These are phyloP conservation scores for Bolboschoenus planiculmis DNA, from an alignment of 176 grass and related monocot genomes.

Conservation along the genomic window DNA sequence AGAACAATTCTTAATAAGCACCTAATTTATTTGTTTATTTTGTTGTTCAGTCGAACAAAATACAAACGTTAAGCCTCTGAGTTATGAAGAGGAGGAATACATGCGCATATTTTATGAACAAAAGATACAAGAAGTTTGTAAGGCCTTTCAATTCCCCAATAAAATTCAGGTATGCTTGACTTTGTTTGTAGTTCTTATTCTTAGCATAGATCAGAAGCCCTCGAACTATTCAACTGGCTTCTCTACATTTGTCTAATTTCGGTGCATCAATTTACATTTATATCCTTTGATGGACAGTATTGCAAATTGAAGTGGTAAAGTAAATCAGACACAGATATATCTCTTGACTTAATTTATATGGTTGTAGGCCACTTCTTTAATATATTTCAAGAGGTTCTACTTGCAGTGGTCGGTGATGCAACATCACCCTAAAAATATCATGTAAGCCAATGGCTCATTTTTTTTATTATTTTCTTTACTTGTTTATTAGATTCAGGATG, in stretches of 20 bases:
- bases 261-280: background rate
- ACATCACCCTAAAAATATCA: conserved; percentile 96
- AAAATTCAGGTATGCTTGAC: conserved; percentile 73
- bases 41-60: conserved; percentile 39
- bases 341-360: conserved; percentile 2
- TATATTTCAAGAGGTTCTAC: conserved; percentile 99
- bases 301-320: background rate
- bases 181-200: background rate
- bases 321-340: background rate
- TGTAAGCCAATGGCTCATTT: conserved; percentile 47
- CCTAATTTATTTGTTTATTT: conserved; percentile 13
- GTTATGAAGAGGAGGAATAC: conserved; percentile 75
- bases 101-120: conserved; percentile 85
- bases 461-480: background rate
- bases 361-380: conserved; percentile 82
- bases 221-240: background rate
- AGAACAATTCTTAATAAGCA: background rate
- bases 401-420: conserved; percentile 93
- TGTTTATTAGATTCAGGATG: background rate
- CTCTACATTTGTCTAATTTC: background rate
- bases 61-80: conserved; percentile 47
- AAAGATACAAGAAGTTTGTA: conserved; percentile 97
- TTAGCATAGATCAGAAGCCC: background rate
- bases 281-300: background rate
- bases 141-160: conserved; percentile 87